Conservation (phyloP, 1,284 basidiomycete genomes). For the Puccinia coronata region DNA sequence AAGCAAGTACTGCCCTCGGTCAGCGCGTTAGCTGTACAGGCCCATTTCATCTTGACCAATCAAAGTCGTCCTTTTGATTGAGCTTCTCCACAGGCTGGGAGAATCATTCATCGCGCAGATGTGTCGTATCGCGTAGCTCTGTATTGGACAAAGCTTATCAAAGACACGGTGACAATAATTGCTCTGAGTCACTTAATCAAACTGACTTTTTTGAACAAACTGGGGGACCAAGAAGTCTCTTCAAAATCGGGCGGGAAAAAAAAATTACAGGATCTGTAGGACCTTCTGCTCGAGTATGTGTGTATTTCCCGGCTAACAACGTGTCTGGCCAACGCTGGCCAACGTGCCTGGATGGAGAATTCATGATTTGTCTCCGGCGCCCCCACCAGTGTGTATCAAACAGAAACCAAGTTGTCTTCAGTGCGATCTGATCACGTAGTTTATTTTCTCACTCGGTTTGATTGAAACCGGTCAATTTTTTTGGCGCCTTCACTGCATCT, state of each 20-base stretch:
- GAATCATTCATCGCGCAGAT: background rate
- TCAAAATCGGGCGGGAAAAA: background rate
- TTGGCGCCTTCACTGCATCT: background rate
- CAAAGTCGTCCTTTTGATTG: background rate
- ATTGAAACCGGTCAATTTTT: background rate
- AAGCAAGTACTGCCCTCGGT: background rate
- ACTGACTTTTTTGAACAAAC: background rate
- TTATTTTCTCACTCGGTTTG: background rate
- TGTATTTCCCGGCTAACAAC: background rate
- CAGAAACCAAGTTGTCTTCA: background rate
- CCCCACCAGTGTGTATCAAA: background rate
- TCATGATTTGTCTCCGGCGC: background rate
- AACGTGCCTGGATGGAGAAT: background rate
- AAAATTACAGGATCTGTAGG: slow-evolving; percentile 8
- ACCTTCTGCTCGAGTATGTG: background rate
- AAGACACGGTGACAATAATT: background rate
- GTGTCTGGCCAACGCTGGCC: background rate
- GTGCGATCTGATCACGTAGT: background rate
- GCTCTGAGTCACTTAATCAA: background rate
- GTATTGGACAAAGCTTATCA: slow-evolving; percentile 16
- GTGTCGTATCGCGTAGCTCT: background rate
- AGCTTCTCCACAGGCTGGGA: slow-evolving; percentile 2
- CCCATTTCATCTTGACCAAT: background rate
- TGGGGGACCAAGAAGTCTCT: background rate
- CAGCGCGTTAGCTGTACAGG: background rate